These are phyloP conservation scores for Sclerotinia minor DNA, from an alignment of 2,329 filamentous ascomycete species.

Conservation along the genomic window DNA sequence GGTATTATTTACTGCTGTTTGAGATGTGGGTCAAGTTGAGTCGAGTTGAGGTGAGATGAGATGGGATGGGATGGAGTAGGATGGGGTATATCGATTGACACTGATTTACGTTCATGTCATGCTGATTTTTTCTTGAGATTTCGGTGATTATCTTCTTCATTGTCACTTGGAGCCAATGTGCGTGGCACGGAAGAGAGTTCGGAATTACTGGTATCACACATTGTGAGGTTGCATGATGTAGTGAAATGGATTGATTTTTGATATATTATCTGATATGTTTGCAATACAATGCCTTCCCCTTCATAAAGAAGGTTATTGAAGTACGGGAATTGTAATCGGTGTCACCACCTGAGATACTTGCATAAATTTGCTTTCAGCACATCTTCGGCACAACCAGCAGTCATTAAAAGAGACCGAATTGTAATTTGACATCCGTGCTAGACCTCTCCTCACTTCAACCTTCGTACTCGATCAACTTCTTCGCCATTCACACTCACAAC, in stretches of 20 bases:
- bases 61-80: too few relatives aligned
- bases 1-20: too few relatives aligned
- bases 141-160: background rate
- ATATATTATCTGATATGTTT: constrained; percentile 24
- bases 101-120: too few relatives aligned
- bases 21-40: too few relatives aligned
- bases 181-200: background rate
- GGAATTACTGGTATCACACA: background rate
- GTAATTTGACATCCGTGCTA: constrained; percentile 99
- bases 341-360: constrained; percentile 38
- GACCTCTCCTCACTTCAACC: background rate
- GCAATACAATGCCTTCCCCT: constrained; percentile 34
- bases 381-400: constrained; percentile 97
- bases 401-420: constrained; percentile 79
- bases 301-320: constrained; percentile 29
- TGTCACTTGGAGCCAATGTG: too few relatives aligned
- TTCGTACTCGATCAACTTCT: constrained; percentile 48
- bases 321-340: constrained; percentile 36
- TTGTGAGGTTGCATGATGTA: background rate
- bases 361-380: constrained; percentile 74
- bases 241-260: background rate
- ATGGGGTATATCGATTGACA: too few relatives aligned
- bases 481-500: constrained; percentile 59
- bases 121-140: too few relatives aligned
- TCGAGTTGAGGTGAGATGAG: too few relatives aligned